These are phyloP conservation scores for Coelastrella sp. DNA, from an alignment of 139 green algal species.

Conservation along the genomic window DNA sequence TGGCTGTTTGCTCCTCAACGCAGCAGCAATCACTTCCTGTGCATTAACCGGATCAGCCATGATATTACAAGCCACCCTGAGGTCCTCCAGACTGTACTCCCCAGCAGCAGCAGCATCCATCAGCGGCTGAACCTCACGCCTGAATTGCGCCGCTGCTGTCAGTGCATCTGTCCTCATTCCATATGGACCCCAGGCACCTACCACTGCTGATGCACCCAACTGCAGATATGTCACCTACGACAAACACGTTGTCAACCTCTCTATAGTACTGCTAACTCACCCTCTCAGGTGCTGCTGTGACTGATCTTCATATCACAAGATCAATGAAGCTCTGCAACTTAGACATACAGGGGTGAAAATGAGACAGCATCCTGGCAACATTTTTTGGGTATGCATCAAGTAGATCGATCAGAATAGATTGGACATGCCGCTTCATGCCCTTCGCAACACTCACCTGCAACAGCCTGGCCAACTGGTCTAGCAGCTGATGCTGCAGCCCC, in stretches of 20 bases:
- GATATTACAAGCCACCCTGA: conserved; percentile 16
- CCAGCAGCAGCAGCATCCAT: conserved; percentile 20
- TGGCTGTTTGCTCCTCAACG: not conserved
- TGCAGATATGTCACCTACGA: conserved; percentile 36
- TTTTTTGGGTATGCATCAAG: no score
- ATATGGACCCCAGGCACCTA: conserved; percentile 12
- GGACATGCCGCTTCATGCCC: not conserved
- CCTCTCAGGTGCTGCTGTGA: not conserved
- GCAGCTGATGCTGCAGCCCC: conserved; percentile 17
- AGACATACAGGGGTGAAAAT: not conserved
- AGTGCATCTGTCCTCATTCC: not conserved
- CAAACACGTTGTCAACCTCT: no score
- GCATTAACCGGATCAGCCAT: conserved; percentile 2
- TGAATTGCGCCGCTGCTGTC: not conserved
- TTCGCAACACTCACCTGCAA: conserved; percentile 5
- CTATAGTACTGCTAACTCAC: not conserved
- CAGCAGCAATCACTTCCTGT: not conserved
- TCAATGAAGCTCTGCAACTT: not conserved
- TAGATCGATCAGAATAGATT: not conserved
- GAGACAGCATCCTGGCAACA: no score
- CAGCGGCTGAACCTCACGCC: conserved; percentile 35
- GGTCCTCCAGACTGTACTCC: conserved; percentile 23
- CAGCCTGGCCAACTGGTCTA: not conserved
- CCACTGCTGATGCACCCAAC: conserved; percentile 15
- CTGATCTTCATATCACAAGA: no score